Evolutionary conservation across 2,329 filamentous ascomycete genomes (phyloP), one percentile per base, ranked within the genome.

Genomic region (Didymella arachidicola): DNA sequence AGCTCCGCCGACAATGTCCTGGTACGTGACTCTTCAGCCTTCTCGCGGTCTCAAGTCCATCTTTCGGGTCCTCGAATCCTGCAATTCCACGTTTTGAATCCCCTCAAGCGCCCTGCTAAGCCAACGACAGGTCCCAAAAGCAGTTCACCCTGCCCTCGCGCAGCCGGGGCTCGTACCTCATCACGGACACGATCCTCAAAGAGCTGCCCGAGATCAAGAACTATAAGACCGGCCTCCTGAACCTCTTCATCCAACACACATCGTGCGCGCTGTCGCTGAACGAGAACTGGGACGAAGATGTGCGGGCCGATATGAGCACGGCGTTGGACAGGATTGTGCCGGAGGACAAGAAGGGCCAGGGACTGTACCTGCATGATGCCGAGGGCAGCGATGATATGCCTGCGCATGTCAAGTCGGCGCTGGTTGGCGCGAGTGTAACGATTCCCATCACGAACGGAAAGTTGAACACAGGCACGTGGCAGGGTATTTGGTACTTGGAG

Each of bases 301-400:
- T 99, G n/a, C 86, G 93, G 58, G 85, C 85, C 39, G 93, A 99
- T 78, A 97, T 98, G 94, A 92, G 87, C 72, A 92, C 97, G 80
- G 92, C 94, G 45, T 82, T 99, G 65, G 94, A 99, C 78, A 84
- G 93, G 43, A 90, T 99, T 70, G 95, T 89, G 41, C 93, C 93
- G 0, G 90, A 91, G 72, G 93, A 96, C 54, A 85, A 73, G 64
- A 78, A 79, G 67, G 76, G 77, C 1, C 52, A 61, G 48, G 73
- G 75, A 8, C 77, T 98, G 44, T 99, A 98, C 79, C 82, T 91
- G 42, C 95, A 99, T 79, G 87, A 86, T 70, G 93, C 89, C 0
- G 95, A 97, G 82, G 95, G 95, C 2, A 68, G 72, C 50, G 95
- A 99, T 80, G 95, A 98, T 78, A 97, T 98, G 92, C 95, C 95